Evolutionary conservation across 331 rosid species (phyloP).

Genomic region (Spiraea crenata): DNA sequence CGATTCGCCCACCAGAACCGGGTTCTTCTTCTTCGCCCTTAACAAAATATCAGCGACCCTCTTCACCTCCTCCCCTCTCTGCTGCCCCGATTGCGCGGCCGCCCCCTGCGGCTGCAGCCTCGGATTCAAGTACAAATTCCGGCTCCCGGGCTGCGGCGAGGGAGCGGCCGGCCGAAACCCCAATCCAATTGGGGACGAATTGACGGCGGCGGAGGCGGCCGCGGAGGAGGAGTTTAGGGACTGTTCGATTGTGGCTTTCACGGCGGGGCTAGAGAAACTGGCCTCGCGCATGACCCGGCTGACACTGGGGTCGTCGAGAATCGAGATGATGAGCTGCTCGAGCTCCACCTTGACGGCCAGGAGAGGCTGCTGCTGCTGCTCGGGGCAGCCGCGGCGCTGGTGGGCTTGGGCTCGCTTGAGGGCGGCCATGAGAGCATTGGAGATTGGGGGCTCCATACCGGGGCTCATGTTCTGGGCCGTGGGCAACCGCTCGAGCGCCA

Average conservation of each 20-base stretch:
- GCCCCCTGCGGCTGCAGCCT: slow-evolving; percentile 68
- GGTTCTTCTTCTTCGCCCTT: slow-evolving; percentile 68
- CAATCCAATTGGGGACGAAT: slow-evolving; percentile 57
- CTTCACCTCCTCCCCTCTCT: slow-evolving; percentile 64
- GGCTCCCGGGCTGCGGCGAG: slow-evolving; percentile 5
- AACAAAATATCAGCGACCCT: slow-evolving; percentile 56
- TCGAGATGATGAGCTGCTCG: slow-evolving; percentile 85
- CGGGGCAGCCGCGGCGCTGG: slow-evolving; percentile 95
- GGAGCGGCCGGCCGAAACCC: slow-evolving; percentile 50
- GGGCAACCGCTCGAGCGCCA: slow-evolving; percentile 79
- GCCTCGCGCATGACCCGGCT: slow-evolving; percentile 98
- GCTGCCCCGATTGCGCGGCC: slow-evolving; percentile 39
- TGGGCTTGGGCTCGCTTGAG: slow-evolving; percentile 94
- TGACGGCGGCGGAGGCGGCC: slow-evolving; percentile 25
- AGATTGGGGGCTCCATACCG: slow-evolving; percentile 71
- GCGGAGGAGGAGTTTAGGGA: slow-evolving; percentile 50
- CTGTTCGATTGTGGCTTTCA: slow-evolving; percentile 81
- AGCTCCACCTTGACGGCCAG: slow-evolving; percentile 87
- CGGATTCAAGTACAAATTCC: slow-evolving; percentile 74
- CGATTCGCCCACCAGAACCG: slow-evolving; percentile 85
- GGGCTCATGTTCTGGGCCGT: slow-evolving; percentile 59
- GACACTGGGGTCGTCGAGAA: slow-evolving; percentile 93
- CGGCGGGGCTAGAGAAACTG: slow-evolving; percentile 92
- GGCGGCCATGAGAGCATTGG: slow-evolving; percentile 92
- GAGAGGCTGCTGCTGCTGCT: slow-evolving; percentile 95